Evolutionary conservation across 257 asterid species (phyloP).

Genomic region (Nicotiana obtusifolia): DNA sequence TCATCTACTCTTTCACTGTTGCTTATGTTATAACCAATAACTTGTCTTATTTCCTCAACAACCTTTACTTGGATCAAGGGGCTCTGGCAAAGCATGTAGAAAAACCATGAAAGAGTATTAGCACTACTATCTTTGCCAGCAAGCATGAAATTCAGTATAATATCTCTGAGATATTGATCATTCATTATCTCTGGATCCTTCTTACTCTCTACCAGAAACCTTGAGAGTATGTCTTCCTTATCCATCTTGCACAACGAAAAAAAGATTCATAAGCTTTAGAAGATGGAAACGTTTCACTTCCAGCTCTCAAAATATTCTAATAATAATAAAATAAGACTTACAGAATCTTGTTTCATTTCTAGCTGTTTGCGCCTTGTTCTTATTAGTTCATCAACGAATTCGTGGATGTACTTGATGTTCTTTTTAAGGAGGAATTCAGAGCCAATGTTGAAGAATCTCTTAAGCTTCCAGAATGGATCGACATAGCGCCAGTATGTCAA

Average conservation of each 20-base stretch:
- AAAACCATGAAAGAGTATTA: constrained; percentile 72
- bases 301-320: background rate
- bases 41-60: constrained; percentile 30
- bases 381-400: constrained; percentile 50
- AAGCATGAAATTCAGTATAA: constrained; percentile 55
- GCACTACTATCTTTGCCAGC: constrained; percentile 80
- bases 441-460: constrained; percentile 48
- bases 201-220: constrained; percentile 56
- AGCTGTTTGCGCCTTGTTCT: constrained; percentile 39
- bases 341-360: constrained; percentile 30
- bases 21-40: constrained; percentile 5
- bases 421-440: constrained; percentile 52
- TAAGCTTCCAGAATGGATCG: constrained; percentile 61
- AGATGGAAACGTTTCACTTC: background rate
- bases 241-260: constrained; percentile 35
- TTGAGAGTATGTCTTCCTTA: constrained; percentile 67
- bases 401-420: constrained; percentile 40
- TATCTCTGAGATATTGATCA: constrained; percentile 54
- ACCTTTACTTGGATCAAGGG: constrained; percentile 51
- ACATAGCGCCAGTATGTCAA: constrained; percentile 48
- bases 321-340: constrained; percentile 6
- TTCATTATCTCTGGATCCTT: constrained; percentile 55
- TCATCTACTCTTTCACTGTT: constrained; percentile 19
- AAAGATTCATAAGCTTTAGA: background rate
- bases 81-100: constrained; percentile 55